Evolutionary conservation across 192 early-diverging fungal species (phyloP).

Genomic region (Linnemannia zychae): DNA sequence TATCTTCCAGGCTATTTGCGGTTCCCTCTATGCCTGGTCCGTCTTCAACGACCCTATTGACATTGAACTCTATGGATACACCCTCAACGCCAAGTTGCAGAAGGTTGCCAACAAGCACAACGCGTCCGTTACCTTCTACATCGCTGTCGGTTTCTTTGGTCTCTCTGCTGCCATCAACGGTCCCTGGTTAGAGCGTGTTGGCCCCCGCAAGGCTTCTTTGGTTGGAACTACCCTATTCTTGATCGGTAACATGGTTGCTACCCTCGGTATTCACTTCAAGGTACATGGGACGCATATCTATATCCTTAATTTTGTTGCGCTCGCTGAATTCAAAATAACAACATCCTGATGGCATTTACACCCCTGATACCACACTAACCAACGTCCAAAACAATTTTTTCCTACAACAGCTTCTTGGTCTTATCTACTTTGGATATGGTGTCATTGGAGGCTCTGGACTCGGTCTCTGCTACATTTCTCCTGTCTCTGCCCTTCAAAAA

Average conservation of each 20-base stretch:
- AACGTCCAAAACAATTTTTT: background rate
- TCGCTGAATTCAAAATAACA: background rate
- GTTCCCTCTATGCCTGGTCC: slow-evolving; percentile 83
- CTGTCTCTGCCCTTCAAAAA: slow-evolving; percentile 81
- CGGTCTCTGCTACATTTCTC: slow-evolving; percentile 81
- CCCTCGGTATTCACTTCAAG: slow-evolving; percentile 70
- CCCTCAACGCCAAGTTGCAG: slow-evolving; percentile 58
- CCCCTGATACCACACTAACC: background rate
- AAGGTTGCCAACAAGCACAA: slow-evolving; percentile 48
- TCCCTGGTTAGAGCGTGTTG: slow-evolving; percentile 84
- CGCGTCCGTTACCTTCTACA: slow-evolving; percentile 76
- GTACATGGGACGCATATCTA: background rate
- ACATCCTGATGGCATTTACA: background rate
- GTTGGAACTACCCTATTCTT: slow-evolving; percentile 77
- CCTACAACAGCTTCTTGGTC: slow-evolving; percentile 54
- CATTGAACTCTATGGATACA: slow-evolving; percentile 66
- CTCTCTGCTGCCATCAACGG: slow-evolving; percentile 78
- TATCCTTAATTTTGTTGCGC: background rate
- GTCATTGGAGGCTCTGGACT: slow-evolving; percentile 78
- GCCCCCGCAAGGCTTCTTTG: slow-evolving; percentile 75
- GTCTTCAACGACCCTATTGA: slow-evolving; percentile 84
- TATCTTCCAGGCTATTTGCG: slow-evolving; percentile 80
- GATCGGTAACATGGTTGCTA: slow-evolving; percentile 75
- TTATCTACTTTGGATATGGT: slow-evolving; percentile 82
- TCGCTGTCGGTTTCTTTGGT: slow-evolving; percentile 84